phyloP scores from a whole-genome alignment of 2,329 filamentous ascomycete genomes.

The Celoporthe dispersa region DNA sequence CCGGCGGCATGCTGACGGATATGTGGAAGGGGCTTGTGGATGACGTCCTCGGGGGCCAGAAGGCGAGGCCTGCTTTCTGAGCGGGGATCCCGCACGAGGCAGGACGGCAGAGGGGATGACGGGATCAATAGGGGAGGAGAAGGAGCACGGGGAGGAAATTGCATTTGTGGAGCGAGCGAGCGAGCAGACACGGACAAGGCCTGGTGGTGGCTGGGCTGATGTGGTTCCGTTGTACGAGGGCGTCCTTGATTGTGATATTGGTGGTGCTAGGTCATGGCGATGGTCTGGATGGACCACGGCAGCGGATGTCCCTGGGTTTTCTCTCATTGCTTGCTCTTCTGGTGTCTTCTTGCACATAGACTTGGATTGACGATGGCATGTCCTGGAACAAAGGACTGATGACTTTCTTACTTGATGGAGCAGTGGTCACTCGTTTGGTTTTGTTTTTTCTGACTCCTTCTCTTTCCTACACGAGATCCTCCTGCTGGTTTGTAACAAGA shows the following conservation, averaged over 20 bases:
- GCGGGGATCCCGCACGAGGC: neutral
- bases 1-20: slow-evolving; percentile 54
- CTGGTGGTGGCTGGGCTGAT: neutral
- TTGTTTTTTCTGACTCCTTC: no score
- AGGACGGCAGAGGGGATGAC: neutral
- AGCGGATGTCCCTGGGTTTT: slow-evolving; percentile 1
- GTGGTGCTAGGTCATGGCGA: neutral
- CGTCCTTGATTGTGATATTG: slow-evolving; percentile 10
- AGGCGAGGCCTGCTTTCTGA: slow-evolving; percentile 34
- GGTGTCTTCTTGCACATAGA: slow-evolving; percentile 9
- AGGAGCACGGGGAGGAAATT: neutral
- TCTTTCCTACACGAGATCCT: slow-evolving; percentile 14
- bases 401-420: slow-evolving; percentile 6
- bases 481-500: slow-evolving; percentile 16
- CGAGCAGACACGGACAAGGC: no score
- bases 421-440: slow-evolving; percentile 18
- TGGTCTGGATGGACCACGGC: neutral
- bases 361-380: slow-evolving; percentile 10
- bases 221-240: slow-evolving; percentile 14
- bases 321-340: neutral
- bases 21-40: slow-evolving; percentile 63
- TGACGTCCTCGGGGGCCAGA: slow-evolving; percentile 44
- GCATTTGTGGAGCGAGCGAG: neutral
- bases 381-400: slow-evolving; percentile 13
- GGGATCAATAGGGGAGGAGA: neutral